Evolutionary conservation across 768 basidiomycete species (phyloP).

Genomic region (Psilocybe azurescens): DNA sequence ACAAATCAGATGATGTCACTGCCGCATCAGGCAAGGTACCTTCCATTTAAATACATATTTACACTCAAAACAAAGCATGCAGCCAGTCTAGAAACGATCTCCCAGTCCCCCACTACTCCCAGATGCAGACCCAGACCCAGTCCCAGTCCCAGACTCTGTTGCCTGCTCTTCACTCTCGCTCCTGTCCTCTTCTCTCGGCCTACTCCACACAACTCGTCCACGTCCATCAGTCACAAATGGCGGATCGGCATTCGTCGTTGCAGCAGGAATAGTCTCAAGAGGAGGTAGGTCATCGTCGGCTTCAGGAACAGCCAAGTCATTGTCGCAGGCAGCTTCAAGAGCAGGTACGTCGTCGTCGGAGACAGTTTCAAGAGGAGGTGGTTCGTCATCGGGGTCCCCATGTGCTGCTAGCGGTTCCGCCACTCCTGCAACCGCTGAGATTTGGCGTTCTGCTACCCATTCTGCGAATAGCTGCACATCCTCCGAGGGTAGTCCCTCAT

Average conservation of each 20-base stretch:
- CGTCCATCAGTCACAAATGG: slow-evolving; percentile 71
- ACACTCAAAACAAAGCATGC: slow-evolving; percentile 17
- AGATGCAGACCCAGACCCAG: neutral
- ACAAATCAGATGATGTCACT: slow-evolving; percentile 20
- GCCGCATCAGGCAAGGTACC: slow-evolving; percentile 8
- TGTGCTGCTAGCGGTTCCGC: too few species aligned
- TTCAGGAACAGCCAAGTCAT: too few species aligned
- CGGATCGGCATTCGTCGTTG: neutral
- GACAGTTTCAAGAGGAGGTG: too few species aligned
- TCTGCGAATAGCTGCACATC: neutral
- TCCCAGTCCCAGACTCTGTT: neutral
- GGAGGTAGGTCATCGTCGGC: too few species aligned
- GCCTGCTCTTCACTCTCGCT: slow-evolving; percentile 6
- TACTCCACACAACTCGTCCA: slow-evolving; percentile 34
- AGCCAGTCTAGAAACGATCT: slow-evolving; percentile 18
- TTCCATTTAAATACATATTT: slow-evolving; percentile 9
- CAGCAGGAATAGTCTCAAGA: too few species aligned
- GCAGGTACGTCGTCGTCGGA: too few species aligned
- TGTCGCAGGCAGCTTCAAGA: too few species aligned
- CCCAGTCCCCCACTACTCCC: slow-evolving; percentile 6
- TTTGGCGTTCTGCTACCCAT: too few species aligned
- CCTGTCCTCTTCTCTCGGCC: slow-evolving; percentile 17
- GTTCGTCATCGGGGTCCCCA: too few species aligned
- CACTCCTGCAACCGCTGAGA: too few species aligned
- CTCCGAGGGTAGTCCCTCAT: neutral